Percentiles rank a stretch among this genome's conserved stretches.
Conservation (phyloP, 129 eudicot species). For the Lactuca sativa region DNA sequence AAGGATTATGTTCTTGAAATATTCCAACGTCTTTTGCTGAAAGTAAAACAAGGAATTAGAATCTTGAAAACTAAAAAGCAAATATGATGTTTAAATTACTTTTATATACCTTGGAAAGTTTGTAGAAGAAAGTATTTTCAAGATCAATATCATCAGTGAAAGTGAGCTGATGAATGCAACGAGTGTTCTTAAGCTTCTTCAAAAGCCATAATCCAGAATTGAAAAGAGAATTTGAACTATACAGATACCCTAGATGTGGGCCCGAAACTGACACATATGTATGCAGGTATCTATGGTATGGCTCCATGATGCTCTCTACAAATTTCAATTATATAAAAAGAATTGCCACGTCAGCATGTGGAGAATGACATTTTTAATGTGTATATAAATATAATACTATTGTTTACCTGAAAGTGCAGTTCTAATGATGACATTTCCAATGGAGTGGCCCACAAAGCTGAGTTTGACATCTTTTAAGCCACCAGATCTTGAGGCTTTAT, state of each 20-base stretch:
- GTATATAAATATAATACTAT: too few relatives aligned
- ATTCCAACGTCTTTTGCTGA: conserved; percentile 92
- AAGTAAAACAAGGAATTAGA: conserved; percentile 23
- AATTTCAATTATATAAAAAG: background rate
- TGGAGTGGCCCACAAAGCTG: conserved; percentile 98
- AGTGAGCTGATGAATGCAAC: conserved; percentile 94
- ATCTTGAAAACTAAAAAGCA: background rate
- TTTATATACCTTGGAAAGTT: conserved; percentile 73
- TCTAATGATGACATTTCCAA: conserved; percentile 91
- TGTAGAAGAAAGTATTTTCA: conserved; percentile 87
- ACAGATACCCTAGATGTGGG: conserved; percentile 95
- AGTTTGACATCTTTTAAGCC: conserved; percentile 68
- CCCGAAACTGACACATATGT: conserved; percentile 92
- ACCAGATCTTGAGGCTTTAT: conserved; percentile 81
- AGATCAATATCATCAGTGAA: conserved; percentile 87
- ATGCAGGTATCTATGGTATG: conserved; percentile 80
- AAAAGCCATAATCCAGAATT: conserved; percentile 97
- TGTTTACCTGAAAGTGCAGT: conserved; percentile 82
- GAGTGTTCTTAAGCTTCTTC: conserved; percentile 94
- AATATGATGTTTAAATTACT: too few relatives aligned
- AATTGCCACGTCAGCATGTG: too few relatives aligned
- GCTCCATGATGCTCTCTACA: conserved; percentile 93
- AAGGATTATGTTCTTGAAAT: conserved; percentile 79
- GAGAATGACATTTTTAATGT: too few relatives aligned
- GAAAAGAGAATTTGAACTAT: conserved; percentile 92